Base-by-base conservation (phyloP, 192 early-diverging fungal species). In the Coemansia asiatica region DNA sequence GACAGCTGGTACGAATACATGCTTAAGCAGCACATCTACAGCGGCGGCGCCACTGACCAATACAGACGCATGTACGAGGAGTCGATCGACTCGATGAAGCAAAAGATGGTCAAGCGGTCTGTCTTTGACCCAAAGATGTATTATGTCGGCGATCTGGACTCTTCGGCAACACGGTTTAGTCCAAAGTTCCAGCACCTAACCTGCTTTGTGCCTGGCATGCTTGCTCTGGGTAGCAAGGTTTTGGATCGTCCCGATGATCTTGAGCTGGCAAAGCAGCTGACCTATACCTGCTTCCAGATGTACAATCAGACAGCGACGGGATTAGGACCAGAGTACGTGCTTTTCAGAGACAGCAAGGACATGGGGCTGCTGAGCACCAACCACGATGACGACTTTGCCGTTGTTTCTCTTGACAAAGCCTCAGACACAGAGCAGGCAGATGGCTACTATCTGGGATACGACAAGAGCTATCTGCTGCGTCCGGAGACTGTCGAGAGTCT, bases 401-500 rank as follows among this genome's bases (percentile, higher is more conserved):
- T 69, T 23, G 56, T 68, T 5, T n/a, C 64, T 23, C 57, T 76
- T 1, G 18, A 46, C 7, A 35, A 49, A 1, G 61, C 75, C 1
- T 50, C 50, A 22, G 48, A 60, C 18, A 60, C 33, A 9, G 75
- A 76, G 66, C 60, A 65, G 48, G 36, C 26, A 16, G 61, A 74
- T 18, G 74, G 74, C 6, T 76, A 64, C 36, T 82, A 82, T 35
- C 56, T 76, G 21, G 79, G 74, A 13, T 54, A 66, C 28, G 69
- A 82, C 68, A 76, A 91, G 60, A 65, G 74, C 61, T 82, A 82
- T 47, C 60, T 82, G 6, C 57, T 82, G 29, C 74, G 79, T 44
- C 93, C 94, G 2, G 95, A 98, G 69, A 93, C 93, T 0, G 81
- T 95, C 5, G 95, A 98, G 64, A 91, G 89, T 62, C 72, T 98